Percentiles rank a stretch among this genome's conserved stretches.
Evolutionary conservation across 306 rosid species (phyloP).

Genomic region (Crotalaria pallida): DNA sequence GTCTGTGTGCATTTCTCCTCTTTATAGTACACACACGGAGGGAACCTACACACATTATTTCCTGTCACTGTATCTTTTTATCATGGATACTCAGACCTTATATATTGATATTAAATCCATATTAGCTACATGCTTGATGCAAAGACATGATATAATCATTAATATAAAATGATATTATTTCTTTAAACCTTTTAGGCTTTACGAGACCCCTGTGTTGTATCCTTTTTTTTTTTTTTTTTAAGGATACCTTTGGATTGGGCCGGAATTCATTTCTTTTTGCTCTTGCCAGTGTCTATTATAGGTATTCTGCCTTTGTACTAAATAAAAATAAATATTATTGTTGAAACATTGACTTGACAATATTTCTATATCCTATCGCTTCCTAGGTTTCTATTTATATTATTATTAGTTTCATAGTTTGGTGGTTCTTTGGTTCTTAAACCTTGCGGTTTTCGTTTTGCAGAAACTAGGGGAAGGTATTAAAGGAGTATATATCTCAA

Average conservation of each 20-base stretch:
- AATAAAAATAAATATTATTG: neutral
- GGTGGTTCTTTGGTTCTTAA: neutral
- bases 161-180: neutral
- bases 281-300: neutral
- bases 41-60: neutral
- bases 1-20: neutral
- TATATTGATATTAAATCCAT: neutral
- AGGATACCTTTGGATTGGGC: neutral
- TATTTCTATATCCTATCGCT: neutral
- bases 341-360: neutral
- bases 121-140: neutral
- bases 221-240: neutral
- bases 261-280: neutral
- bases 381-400: neutral
- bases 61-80: neutral
- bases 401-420: neutral
- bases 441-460: slow-evolving; percentile 12
- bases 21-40: neutral
- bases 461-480: slow-evolving; percentile 97
- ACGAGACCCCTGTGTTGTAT: neutral
- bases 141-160: neutral
- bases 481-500: slow-evolving; percentile 86
- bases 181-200: neutral
- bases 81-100: neutral
- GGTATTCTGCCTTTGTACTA: neutral